Evolutionary conservation across 345 rosid genomes (phyloP).

Genomic region (Ceriops tagal): DNA sequence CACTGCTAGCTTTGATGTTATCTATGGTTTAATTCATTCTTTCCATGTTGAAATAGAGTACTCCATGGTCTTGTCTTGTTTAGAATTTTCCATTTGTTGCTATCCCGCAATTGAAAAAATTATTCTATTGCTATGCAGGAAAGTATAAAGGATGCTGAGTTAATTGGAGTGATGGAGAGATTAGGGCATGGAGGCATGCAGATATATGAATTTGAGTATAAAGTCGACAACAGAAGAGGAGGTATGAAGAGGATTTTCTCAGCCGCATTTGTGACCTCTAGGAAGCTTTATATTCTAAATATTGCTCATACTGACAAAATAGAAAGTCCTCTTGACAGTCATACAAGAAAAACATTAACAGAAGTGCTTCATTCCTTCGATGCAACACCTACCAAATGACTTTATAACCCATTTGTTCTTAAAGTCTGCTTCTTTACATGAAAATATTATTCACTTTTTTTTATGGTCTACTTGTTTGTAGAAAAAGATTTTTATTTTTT

Average conservation of each 20-base stretch:
- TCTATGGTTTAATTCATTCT: no score
- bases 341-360: conserved; percentile 54
- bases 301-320: conserved; percentile 69
- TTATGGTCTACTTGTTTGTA: no score
- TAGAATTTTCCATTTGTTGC: no score
- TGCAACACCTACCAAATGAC: conserved; percentile 28
- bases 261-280: conserved; percentile 76
- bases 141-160: conserved; percentile 73
- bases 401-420: neutral
- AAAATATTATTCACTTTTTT: no score
- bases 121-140: conserved; percentile 42
- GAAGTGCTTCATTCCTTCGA: conserved; percentile 83
- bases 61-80: no score
- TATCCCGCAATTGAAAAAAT: no score
- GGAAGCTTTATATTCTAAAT: conserved; percentile 70
- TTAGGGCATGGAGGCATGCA: conserved; percentile 50
- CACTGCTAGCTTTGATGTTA: no score
- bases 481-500: no score
- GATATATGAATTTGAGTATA: conserved; percentile 82
- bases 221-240: conserved; percentile 76
- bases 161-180: conserved; percentile 68
- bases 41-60: no score
- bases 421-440: no score
- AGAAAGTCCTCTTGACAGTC: conserved; percentile 63
- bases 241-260: conserved; percentile 81